phyloP scores from a whole-genome alignment of 2,329 filamentous ascomycete species.

The Cytospora chrysosperma region DNA sequence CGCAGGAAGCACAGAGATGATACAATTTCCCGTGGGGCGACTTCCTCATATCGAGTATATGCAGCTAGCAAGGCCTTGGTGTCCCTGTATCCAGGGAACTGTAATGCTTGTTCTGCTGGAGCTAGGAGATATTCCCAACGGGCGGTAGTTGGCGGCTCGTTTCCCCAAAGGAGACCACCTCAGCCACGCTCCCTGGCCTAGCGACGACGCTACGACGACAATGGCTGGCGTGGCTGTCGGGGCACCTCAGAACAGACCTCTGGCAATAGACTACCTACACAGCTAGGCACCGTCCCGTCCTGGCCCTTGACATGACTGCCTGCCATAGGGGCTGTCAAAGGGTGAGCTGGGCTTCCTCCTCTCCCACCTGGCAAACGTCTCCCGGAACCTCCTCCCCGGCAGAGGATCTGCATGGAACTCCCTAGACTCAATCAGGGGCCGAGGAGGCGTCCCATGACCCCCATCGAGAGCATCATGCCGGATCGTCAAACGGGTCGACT shows the following conservation, averaged over 20 bases:
- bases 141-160: not conserved
- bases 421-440: not conserved
- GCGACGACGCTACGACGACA: not conserved
- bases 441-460: not conserved
- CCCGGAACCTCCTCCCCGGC: not conserved
- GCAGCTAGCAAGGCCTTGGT: not conserved
- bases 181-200: not conserved
- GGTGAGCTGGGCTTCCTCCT: not conserved
- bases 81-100: not conserved
- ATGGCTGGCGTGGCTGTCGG: not conserved
- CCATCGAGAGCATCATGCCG: not conserved
- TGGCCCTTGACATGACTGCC: too few species aligned
- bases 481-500: not conserved
- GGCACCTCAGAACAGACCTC: not conserved
- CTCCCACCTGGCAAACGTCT: not conserved
- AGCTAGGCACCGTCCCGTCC: too few species aligned
- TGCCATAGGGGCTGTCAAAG: not conserved
- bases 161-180: not conserved
- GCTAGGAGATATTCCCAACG: not conserved
- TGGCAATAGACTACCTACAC: not conserved
- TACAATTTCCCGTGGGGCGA: not conserved
- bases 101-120: not conserved
- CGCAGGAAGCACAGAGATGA: too few species aligned
- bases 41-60: not conserved
- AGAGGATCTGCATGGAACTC: conserved; percentile 2